These are phyloP conservation scores for Stagonosporopsis rhizophila DNA, from an alignment of 2,329 filamentous ascomycete genomes.

Conservation along the genomic window DNA sequence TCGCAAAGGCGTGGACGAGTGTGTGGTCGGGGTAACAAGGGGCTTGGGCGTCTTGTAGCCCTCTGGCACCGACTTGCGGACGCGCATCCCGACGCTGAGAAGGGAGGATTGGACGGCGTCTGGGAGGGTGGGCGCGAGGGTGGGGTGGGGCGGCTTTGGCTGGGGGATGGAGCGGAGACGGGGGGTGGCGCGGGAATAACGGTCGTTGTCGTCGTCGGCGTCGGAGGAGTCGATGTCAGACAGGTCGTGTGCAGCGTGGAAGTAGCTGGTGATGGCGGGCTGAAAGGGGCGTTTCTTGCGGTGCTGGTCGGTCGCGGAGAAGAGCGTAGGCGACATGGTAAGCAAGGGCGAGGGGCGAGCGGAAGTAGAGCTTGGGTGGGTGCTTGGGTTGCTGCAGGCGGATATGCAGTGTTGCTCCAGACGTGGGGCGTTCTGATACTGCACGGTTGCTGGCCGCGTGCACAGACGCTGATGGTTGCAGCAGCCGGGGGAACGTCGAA, in stretches of 20 bases:
- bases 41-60: constrained; percentile 82
- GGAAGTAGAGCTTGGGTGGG: background rate
- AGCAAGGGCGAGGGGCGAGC: constrained; percentile 12
- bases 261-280: constrained; percentile 55
- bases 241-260: constrained; percentile 46
- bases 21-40: constrained; percentile 37
- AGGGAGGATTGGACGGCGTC: constrained; percentile 77
- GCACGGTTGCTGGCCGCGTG: constrained; percentile 10
- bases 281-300: constrained; percentile 54
- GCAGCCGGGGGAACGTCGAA: constrained; percentile 8
- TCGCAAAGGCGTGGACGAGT: constrained; percentile 12
- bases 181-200: constrained; percentile 35
- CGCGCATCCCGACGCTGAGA: constrained; percentile 91
- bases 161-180: constrained; percentile 17
- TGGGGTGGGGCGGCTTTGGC: constrained; percentile 24
- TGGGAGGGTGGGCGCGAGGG: constrained; percentile 62
- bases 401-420: constrained; percentile 13
- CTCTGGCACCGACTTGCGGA: constrained; percentile 91
- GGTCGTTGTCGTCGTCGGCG: constrained; percentile 35
- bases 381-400: constrained; percentile 6
- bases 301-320: constrained; percentile 32
- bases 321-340: constrained; percentile 29
- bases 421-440: constrained; percentile 11
- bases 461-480: constrained; percentile 6
- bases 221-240: constrained; percentile 26